phyloP scores from a whole-genome alignment of 352 stramenopile genomes.

The Aphanomyces invadans region DNA sequence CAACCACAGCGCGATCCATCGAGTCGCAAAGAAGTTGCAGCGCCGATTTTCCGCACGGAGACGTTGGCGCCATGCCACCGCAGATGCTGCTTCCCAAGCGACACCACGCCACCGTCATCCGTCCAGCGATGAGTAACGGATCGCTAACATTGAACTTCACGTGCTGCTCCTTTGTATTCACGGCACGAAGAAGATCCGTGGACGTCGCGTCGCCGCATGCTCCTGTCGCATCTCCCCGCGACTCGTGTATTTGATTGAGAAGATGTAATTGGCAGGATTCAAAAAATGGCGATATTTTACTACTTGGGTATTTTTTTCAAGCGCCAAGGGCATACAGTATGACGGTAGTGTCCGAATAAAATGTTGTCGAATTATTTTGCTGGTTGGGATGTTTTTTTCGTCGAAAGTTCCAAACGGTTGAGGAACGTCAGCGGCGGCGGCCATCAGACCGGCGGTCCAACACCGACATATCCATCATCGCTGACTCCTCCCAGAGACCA shows the following conservation, averaged over 20 bases:
- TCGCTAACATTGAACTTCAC: not conserved
- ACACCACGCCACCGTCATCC: not conserved
- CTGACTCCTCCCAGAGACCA: not conserved
- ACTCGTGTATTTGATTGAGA: not conserved
- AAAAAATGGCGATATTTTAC: too few species aligned
- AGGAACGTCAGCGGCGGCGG: not conserved
- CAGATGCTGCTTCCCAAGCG: not conserved
- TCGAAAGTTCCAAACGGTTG: not conserved
- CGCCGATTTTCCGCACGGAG: slow-evolving; percentile 34
- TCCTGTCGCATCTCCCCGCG: too few species aligned
- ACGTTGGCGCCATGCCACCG: not conserved
- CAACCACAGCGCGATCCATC: slow-evolving; percentile 61
- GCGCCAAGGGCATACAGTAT: not conserved
- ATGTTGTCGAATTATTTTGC: not conserved
- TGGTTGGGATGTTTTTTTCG: not conserved
- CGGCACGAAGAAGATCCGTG: too few species aligned
- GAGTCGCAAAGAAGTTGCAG: slow-evolving; percentile 68
- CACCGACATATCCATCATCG: not conserved
- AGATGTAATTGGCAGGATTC: not conserved
- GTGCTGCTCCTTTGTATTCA: not conserved
- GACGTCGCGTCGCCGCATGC: too few species aligned
- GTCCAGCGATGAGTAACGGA: too few species aligned
- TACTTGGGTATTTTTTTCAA: too few species aligned
- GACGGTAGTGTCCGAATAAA: not conserved
- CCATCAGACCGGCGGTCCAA: not conserved